Evolutionary conservation across 768 basidiomycete species (phyloP).

Genomic region (Ramaria sp.): DNA sequence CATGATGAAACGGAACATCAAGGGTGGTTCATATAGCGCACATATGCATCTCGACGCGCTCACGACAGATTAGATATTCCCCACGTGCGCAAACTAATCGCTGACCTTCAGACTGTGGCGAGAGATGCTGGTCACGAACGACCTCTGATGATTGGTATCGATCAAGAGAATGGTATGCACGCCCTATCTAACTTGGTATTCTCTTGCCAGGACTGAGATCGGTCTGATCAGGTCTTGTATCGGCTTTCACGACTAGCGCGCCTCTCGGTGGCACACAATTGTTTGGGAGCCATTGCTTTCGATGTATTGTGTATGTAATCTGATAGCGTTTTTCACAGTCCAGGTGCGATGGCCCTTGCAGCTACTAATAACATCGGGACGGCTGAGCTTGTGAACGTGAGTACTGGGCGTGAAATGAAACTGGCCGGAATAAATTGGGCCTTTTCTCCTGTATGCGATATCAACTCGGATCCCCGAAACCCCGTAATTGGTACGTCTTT

Average conservation of each 20-base stretch:
- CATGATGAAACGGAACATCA: slow-evolving; percentile 57
- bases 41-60: background rate
- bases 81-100: slow-evolving; percentile 39
- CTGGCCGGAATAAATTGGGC: slow-evolving; percentile 61
- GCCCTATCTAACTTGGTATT: background rate
- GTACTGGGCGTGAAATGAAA: slow-evolving; percentile 45
- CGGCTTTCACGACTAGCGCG: slow-evolving; percentile 41
- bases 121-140: slow-evolving; percentile 42
- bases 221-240: slow-evolving; percentile 43
- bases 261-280: slow-evolving; percentile 52
- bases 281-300: slow-evolving; percentile 27
- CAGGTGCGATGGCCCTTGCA: slow-evolving; percentile 65
- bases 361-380: slow-evolving; percentile 38
- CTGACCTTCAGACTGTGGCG: slow-evolving; percentile 43
- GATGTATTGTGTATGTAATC: background rate
- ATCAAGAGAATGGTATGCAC: slow-evolving; percentile 60
- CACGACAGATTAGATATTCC: slow-evolving; percentile 29
- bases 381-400: slow-evolving; percentile 36
- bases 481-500: slow-evolving; percentile 52
- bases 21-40: slow-evolving; percentile 35
- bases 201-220: too few relatives aligned
- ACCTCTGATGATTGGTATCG: slow-evolving; percentile 58
- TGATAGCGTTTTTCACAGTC: slow-evolving; percentile 27
- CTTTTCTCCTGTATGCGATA: slow-evolving; percentile 59
- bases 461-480: slow-evolving; percentile 59